Evolutionary conservation across 108 stramenopile species (phyloP), one percentile per base, ranked within the genome.

Genomic region (Ochromonas danica): DNA sequence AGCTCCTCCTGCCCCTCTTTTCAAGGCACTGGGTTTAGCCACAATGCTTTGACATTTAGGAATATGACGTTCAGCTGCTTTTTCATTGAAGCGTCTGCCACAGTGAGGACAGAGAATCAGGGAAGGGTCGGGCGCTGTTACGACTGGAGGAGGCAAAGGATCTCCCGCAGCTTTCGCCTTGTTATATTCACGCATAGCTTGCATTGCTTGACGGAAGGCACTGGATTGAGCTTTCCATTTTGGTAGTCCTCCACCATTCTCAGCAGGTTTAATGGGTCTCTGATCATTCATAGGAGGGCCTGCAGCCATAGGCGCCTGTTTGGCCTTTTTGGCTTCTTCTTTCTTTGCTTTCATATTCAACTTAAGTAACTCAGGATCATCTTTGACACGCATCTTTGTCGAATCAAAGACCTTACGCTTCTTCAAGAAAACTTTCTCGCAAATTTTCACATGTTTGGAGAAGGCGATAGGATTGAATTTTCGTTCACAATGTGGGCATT

Each of bases 21-120:
- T 1, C 33, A 80, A 65, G 1, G 71, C 1, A 27, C 25, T 38
- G 33, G 80, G 30, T 81, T 86, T 84, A 1, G 86, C 87, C 62
- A 80, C 81, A 33, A 78, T 86, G 57, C 78, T 79, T 81, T 84
- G 74, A 81, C 88, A 89, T 28, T 85, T 43, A 40, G 85, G 87
- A 27, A 89, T 88, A 77, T 89, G 88, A 0, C 88, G 62, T 70
- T 87, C 87, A 1, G 83, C 87, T 27, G 88, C 88, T 28, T 40
- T 65, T 51, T 86, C 83, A 75, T 86, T 89, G 77, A 89, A 89
- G 17, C 79, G 62, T 1, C 88, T 85, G 2, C 83, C 83, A 57
- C 88, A 89, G 84, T 88, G 83, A 14, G 88, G 88, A 62, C 88
- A 89, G 0, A 65, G 85, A 10, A 87, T 83, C 27, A 86, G 61